These are phyloP conservation scores for Bromus sterilis DNA, from an alignment of 176 grass and related monocot genomes.

Conservation along the genomic window DNA sequence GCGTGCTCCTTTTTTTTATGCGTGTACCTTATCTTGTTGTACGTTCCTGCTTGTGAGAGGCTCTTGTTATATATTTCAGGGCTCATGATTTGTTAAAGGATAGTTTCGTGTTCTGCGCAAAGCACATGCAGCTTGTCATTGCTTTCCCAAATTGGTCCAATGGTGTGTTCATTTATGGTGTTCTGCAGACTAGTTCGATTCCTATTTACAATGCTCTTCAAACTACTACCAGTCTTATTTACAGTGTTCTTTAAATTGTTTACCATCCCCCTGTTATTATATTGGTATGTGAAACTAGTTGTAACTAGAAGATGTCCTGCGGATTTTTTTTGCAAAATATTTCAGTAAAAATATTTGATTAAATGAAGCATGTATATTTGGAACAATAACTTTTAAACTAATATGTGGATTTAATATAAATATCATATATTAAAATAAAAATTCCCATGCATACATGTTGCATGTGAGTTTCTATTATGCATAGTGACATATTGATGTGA, in stretches of 20 bases:
- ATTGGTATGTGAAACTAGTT: constrained; percentile 9
- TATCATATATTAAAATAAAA: no score
- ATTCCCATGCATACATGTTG: no score
- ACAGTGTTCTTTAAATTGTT: background rate
- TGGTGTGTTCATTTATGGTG: background rate
- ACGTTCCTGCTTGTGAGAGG: constrained; percentile 5
- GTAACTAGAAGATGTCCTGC: no score
- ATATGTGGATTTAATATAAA: no score
- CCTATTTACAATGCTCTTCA: background rate
- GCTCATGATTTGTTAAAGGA: background rate
- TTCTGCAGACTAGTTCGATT: background rate
- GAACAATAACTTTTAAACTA: no score
- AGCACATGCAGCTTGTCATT: background rate
- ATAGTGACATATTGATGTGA: no score
- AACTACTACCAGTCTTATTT: background rate
- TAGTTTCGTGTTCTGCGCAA: background rate
- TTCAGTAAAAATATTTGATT: no score
- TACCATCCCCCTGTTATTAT: background rate
- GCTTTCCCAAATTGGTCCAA: background rate
- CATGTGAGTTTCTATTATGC: no score
- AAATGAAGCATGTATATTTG: no score
- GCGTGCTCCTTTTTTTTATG: constrained; percentile 15
- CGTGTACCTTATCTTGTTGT: constrained; percentile 26
- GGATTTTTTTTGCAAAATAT: no score
- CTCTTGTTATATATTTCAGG: constrained; percentile 25